Evolutionary conservation across 2,329 filamentous ascomycete genomes (phyloP).

Genomic region (Stagonosporopsis rhizophila): DNA sequence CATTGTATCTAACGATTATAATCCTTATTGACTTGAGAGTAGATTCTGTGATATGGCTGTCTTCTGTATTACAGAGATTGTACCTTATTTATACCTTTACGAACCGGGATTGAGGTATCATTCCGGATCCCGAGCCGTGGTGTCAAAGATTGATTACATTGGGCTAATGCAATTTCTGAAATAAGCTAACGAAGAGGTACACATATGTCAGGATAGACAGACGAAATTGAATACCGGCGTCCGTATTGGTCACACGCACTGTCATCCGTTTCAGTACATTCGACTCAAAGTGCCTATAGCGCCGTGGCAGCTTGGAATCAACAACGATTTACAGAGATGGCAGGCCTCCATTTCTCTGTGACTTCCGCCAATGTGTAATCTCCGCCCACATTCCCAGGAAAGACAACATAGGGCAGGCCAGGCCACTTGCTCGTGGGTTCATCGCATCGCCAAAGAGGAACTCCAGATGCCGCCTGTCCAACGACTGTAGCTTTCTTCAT

Average conservation of each 20-base stretch:
- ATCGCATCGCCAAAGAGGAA: conserved; percentile 66
- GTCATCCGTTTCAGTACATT: background rate
- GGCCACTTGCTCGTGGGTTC: conserved; percentile 60
- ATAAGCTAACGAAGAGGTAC: background rate
- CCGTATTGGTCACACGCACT: background rate
- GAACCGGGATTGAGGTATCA: background rate
- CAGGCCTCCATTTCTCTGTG: conserved; percentile 21
- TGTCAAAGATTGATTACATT: background rate
- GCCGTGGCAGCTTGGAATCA: background rate
- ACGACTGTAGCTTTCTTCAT: conserved; percentile 63
- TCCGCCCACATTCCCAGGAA: conserved; percentile 65
- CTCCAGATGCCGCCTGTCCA: conserved; percentile 64
- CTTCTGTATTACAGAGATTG: background rate
- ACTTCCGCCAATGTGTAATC: conserved; percentile 22
- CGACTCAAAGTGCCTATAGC: background rate
- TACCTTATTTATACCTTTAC: background rate
- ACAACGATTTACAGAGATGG: conserved; percentile 23
- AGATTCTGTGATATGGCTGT: background rate
- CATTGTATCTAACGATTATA: conserved; percentile 13
- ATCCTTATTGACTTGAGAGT: background rate
- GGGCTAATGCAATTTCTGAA: background rate
- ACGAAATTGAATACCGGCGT: background rate
- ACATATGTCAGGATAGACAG: background rate
- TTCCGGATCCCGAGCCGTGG: background rate
- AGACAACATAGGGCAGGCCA: conserved; percentile 64